Evolutionary conservation across 2,329 filamentous ascomycete species (phyloP).

Genomic region (Sarocladium oryzae): DNA sequence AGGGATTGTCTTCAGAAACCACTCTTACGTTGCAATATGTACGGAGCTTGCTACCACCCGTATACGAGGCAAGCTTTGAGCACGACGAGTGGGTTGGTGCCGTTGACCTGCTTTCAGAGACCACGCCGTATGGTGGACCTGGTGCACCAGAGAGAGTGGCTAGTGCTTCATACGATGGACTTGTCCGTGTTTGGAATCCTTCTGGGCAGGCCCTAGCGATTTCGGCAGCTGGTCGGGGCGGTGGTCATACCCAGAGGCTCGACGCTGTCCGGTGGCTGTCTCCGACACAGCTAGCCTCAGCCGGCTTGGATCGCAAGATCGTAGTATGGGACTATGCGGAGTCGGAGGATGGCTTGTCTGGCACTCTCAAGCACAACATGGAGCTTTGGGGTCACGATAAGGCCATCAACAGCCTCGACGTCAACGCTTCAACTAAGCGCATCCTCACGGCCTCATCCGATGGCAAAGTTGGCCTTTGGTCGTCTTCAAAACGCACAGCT

Average conservation of each 20-base stretch:
- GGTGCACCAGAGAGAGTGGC: constrained; percentile 51
- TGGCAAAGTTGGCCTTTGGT: constrained; percentile 82
- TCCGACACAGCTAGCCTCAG: constrained; percentile 70
- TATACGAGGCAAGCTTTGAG: constrained; percentile 86
- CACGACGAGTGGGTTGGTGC: constrained; percentile 96
- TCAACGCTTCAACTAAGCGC: constrained; percentile 66
- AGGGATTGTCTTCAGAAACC: constrained; percentile 84
- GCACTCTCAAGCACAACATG: constrained; percentile 62
- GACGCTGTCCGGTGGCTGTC: constrained; percentile 82
- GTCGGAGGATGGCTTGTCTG: constrained; percentile 50
- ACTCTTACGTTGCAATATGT: constrained; percentile 90
- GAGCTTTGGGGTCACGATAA: constrained; percentile 80
- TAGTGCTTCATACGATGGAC: constrained; percentile 90
- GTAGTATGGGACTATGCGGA: constrained; percentile 86
- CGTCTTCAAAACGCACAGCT: constrained; percentile 67
- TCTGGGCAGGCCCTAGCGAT: constrained; percentile 80
- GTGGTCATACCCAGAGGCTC: constrained; percentile 69
- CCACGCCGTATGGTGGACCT: constrained; percentile 37
- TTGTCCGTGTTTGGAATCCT: constrained; percentile 82
- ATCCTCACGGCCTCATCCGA: constrained; percentile 84
- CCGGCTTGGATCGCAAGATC: constrained; percentile 77
- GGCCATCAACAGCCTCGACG: constrained; percentile 66
- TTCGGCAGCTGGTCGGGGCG: constrained; percentile 57
- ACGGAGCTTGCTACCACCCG: constrained; percentile 79
- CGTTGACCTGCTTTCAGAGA: constrained; percentile 71